These are phyloP conservation scores for Trichomonascaceae sp. DNA, from an alignment of 1,139 yeast genomes.

Conservation along the genomic window DNA sequence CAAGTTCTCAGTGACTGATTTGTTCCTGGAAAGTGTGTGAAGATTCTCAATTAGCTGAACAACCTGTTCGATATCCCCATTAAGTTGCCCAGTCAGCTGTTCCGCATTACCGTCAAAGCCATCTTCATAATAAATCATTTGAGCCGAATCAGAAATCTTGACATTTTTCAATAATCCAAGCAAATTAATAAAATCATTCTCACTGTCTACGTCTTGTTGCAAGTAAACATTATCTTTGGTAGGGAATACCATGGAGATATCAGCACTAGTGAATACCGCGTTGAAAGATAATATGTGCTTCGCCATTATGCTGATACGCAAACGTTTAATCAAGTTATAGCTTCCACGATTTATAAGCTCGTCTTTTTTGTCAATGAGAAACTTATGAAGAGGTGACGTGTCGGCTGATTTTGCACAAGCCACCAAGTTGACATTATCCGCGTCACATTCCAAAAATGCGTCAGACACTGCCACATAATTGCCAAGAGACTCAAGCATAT, in stretches of 20 bases:
- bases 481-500: background rate
- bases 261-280: background rate
- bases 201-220: background rate
- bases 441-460: background rate
- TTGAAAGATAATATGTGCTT: background rate
- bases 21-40: background rate
- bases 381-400: background rate
- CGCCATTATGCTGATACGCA: background rate
- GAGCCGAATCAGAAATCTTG: constrained; percentile 1
- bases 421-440: background rate
- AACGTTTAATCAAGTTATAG: background rate
- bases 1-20: background rate
- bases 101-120: background rate
- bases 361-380: background rate
- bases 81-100: background rate
- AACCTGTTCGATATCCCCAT: background rate
- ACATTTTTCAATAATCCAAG: background rate
- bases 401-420: background rate
- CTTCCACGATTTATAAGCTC: background rate
- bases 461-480: background rate
- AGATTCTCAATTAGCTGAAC: constrained; percentile 1
- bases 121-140: background rate
- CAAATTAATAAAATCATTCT: background rate
- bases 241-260: background rate
- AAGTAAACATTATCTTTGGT: background rate